Base-by-base conservation (phyloP, 352 stramenopile genomes). In the Globisporangium paddicum region DNA sequence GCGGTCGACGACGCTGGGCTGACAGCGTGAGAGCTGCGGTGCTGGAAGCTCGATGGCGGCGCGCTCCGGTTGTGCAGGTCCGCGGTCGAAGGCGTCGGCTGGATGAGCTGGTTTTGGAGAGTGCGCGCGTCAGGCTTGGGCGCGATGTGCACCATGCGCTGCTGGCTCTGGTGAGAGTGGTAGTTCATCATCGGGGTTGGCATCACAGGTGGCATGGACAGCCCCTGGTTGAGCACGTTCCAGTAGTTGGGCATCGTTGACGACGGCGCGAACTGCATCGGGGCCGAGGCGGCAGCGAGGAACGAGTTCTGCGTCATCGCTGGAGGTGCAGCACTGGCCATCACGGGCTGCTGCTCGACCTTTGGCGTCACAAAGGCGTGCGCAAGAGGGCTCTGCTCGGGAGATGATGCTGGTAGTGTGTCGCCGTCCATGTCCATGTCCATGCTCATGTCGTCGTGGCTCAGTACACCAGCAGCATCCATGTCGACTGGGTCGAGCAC, bases 191-290 rank as follows among this genome's bases (percentile, higher is more conserved):
- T 21, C n/a, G 16, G 47, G 7, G 46, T 47, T 19, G 56, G 53
- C 34, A 72, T 58, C 28, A 73, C 63, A 0, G 66, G 42, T 14
- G 71, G 67, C 1, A 69, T 62, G 14, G 21, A 28, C 6, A 87
- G 67, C 0, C 73, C 79, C 47, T 93, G 77, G 62, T 90, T 90
- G 55, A 93, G 52, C 40, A 93, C 82, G 65, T 92, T 90, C 84
- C 84, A 93, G 59, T 93, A 93, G 67, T 92, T 89, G 5, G 84
- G 84, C 69, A 90, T 79, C 8, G 84, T 82, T 21, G 84, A 90
- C 34, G 80, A 72, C 19, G 84, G 72, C 2, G 76, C 72, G 58
- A 86, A 92, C 61, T 87, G 78, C 67, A 67, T 71, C 5, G 67
- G 55, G 11, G 56, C 30, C 3, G 63, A 47, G 71, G 56, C 34